A percentile compares a stretch with the other conserved stretches of the same genome.
Evolutionary conservation across 31 red algal genomes (phyloP).

Genomic region (Bonnemaisonia californica): DNA sequence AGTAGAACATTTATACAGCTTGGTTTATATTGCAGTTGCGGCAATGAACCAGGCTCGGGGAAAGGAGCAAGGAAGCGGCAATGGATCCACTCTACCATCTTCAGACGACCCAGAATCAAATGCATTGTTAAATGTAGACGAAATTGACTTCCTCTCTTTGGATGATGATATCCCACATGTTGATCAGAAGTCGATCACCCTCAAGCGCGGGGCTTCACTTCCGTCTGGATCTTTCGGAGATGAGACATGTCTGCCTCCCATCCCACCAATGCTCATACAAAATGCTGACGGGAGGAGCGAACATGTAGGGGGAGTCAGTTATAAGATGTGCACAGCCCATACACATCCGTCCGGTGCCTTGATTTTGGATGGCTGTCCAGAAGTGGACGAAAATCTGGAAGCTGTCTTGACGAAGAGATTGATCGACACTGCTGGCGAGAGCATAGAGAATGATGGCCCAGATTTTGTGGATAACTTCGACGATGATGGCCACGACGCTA

Average conservation of each 20-base stretch:
- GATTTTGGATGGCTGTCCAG: slow-evolving; percentile 48
- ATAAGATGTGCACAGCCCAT: slow-evolving; percentile 45
- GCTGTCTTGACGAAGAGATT: not conserved
- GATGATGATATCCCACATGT: slow-evolving; percentile 45
- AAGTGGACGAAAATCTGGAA: slow-evolving; percentile 51
- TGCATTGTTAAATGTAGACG: slow-evolving; percentile 25
- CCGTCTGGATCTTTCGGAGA: slow-evolving; percentile 33
- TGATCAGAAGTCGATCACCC: slow-evolving; percentile 33
- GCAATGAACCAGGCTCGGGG: slow-evolving; percentile 35
- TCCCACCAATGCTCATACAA: slow-evolving; percentile 51
- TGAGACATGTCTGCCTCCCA: slow-evolving; percentile 35
- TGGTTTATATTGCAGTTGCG: slow-evolving; percentile 66
- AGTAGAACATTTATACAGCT: slow-evolving; percentile 77
- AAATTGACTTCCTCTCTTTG: slow-evolving; percentile 49
- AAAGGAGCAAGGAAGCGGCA: not conserved
- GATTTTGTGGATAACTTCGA: slow-evolving; percentile 8
- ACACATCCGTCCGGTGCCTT: slow-evolving; percentile 56
- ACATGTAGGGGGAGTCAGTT: slow-evolving; percentile 25
- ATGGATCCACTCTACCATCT: not conserved
- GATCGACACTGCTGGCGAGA: not conserved
- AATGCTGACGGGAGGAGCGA: slow-evolving; percentile 17
- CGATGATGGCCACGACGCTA: not conserved
- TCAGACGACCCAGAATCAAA: slow-evolving; percentile 31
- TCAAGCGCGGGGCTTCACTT: not conserved
- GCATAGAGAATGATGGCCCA: not conserved